Evolutionary conservation across 768 basidiomycete species (phyloP), one percentile per base, ranked within the genome.

Genomic region (Dioszegia hungarica): DNA sequence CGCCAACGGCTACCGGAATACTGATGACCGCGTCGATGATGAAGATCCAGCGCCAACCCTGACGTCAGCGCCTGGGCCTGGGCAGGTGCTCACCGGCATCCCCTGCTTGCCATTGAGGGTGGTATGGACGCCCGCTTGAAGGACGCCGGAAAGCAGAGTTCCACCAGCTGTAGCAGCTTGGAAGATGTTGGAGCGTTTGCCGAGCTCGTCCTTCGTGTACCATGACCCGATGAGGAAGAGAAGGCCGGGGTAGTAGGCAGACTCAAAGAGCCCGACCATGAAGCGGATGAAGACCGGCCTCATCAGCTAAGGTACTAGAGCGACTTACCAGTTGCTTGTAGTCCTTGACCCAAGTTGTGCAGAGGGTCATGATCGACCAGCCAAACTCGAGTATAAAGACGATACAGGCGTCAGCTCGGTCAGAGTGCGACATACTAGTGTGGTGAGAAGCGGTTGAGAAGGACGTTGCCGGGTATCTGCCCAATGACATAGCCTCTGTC

Each of bases 231-330:
- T 53, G 5, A 72, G 33, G 57, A 66, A 72, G 51, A 47, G 72
- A 20, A 68, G 64, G 24, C 70, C 70, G 12, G 73, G 73, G 46
- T 74, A 74, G 52, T 72, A 74, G 6, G 41, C 66, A 25, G 44
- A 64, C 55, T 74, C 73, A 36, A 70, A 67, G 5, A 72, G 61
- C 8, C 73, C 73, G 24, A 74, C 67, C 31, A 74, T 56, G 59
- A 74, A 74, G 0, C 73, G 64, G 29, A 47, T 47, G 31, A 34
- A 44, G 24, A 44, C 27, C 43, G 22, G 43, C 9, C n/a, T n/a
- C 20, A 41, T 44, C 43, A 44, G 43, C 24, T 5, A 8, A 44
- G 43, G 6, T 9, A 19, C 20, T 24, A 4, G 27, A 8, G 19
- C 9, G 24, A 64, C 73, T 46, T 70, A 74, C 46, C 1, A 74